A percentile compares a stretch with the other conserved stretches of the same genome.
These are phyloP conservation scores for Blastocystis sp. DNA, from an alignment of 352 stramenopile genomes.

Conservation along the genomic window DNA sequence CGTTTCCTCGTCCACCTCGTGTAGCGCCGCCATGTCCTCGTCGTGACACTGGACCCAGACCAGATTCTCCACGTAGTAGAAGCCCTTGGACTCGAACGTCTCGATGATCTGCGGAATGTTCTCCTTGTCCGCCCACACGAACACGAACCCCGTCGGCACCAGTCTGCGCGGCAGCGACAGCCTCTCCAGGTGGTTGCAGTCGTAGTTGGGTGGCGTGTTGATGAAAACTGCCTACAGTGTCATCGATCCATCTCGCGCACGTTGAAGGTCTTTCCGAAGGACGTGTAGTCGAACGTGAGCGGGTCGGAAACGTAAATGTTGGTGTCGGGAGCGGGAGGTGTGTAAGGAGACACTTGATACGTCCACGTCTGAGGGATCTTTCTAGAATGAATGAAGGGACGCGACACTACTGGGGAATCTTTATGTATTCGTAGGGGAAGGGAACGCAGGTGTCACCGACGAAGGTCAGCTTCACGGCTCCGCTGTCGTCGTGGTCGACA, in stretches of 20 bases:
- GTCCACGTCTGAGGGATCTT: constrained; percentile 32
- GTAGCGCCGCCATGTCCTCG: not conserved
- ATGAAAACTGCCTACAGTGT: constrained; percentile 1
- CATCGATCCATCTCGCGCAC: not conserved
- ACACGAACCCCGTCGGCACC: constrained; percentile 44
- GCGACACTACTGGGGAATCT: not conserved
- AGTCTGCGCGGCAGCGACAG: not conserved
- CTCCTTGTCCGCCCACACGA: constrained; percentile 56
- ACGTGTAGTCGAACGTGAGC: constrained; percentile 7
- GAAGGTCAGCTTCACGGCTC: not conserved
- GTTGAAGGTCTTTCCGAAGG: not conserved
- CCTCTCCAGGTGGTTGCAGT: not conserved
- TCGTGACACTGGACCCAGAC: constrained; percentile 43
- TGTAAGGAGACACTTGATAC: not conserved
- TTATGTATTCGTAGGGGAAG: constrained; percentile 37
- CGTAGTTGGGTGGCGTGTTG: constrained; percentile 24
- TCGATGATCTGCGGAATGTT: constrained; percentile 38
- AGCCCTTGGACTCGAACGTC: constrained; percentile 34
- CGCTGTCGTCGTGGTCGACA: not conserved
- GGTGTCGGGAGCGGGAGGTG: not conserved
- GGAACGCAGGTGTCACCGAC: not conserved
- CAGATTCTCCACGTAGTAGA: constrained; percentile 57
- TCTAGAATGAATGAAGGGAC: not conserved
- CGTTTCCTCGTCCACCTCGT: not conserved
- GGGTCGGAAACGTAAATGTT: not conserved